Evolutionary conservation across 345 rosid genomes (phyloP).

Genomic region (Brassica cretica): DNA sequence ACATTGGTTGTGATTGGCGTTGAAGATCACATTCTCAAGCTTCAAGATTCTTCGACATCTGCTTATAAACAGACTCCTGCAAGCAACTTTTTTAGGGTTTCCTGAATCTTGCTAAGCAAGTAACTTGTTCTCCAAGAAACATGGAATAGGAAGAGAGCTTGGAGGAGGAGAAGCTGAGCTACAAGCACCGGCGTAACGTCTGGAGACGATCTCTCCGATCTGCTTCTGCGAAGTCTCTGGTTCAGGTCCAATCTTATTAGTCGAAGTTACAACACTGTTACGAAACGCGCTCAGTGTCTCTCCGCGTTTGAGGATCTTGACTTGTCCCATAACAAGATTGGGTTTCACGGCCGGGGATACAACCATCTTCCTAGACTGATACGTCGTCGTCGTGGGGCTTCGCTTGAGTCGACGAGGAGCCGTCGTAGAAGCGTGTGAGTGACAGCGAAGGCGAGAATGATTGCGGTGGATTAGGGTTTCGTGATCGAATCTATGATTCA

Average conservation of each 20-base stretch:
- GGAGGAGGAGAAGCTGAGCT: conserved; percentile 58
- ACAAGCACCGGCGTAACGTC: conserved; percentile 42
- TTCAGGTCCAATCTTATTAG: conserved; percentile 54
- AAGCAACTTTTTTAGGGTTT: background rate
- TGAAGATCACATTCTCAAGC: background rate
- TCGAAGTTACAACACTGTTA: conserved; percentile 38
- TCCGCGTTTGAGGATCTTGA: conserved; percentile 50
- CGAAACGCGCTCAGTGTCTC: conserved; percentile 36
- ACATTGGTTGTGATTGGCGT: background rate
- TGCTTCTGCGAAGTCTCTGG: conserved; percentile 47
- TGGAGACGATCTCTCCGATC: conserved; percentile 33
- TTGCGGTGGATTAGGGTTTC: conserved; percentile 28
- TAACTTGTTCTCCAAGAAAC: conserved; percentile 40
- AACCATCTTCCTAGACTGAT: conserved; percentile 27
- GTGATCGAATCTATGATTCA: conserved; percentile 21
- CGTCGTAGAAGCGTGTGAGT: conserved; percentile 11
- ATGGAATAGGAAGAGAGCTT: conserved; percentile 61
- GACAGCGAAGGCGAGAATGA: conserved; percentile 19
- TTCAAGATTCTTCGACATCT: background rate
- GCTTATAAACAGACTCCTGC: too few species aligned
- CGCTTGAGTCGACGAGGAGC: conserved; percentile 42
- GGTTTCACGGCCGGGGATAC: conserved; percentile 37
- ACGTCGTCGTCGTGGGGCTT: conserved; percentile 22
- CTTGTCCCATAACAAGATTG: conserved; percentile 55
- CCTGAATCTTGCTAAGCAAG: background rate